Conservation (phyloP, 2,329 filamentous ascomycete species). For the Sphaerulina populicola region DNA sequence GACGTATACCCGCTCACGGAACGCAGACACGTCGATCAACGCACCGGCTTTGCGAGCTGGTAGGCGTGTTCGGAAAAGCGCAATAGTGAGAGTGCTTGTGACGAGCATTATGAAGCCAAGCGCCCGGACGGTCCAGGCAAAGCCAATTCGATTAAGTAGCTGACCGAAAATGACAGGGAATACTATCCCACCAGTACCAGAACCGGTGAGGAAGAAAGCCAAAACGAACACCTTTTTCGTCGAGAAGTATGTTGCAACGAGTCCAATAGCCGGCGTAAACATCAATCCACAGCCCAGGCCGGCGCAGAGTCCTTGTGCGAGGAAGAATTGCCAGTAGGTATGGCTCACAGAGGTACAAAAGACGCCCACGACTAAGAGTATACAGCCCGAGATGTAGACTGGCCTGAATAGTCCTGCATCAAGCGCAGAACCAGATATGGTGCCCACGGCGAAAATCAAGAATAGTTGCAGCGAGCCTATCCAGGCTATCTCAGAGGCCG, state of each 20-base stretch:
- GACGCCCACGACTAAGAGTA: conserved; percentile 33
- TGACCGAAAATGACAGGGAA: conserved; percentile 50
- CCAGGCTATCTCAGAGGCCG: conserved; percentile 38
- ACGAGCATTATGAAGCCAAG: conserved; percentile 52
- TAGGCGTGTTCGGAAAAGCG: conserved; percentile 34
- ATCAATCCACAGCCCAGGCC: conserved; percentile 39
- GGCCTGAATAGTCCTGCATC: conserved; percentile 23
- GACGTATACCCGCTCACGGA: conserved; percentile 35
- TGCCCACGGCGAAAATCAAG: conserved; percentile 32
- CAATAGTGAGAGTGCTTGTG: conserved; percentile 27
- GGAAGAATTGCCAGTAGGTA: conserved; percentile 40
- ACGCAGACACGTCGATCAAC: conserved; percentile 35
- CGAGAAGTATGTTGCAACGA: conserved; percentile 33
- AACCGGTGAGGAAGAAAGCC: conserved; percentile 48
- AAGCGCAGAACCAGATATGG: neutral
- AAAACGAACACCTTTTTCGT: conserved; percentile 28
- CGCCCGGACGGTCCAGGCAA: conserved; percentile 54
- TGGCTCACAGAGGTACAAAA: conserved; percentile 38
- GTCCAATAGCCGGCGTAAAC: conserved; percentile 32
- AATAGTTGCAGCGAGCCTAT: conserved; percentile 45
- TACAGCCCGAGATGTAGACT: conserved; percentile 32
- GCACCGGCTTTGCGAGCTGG: conserved; percentile 38
- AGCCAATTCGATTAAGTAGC: conserved; percentile 52
- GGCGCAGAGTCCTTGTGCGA: conserved; percentile 41
- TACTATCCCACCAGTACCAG: conserved; percentile 53